Base-by-base conservation (phyloP, 169 alveolate species). In the Plasmodium blacklocki region DNA sequence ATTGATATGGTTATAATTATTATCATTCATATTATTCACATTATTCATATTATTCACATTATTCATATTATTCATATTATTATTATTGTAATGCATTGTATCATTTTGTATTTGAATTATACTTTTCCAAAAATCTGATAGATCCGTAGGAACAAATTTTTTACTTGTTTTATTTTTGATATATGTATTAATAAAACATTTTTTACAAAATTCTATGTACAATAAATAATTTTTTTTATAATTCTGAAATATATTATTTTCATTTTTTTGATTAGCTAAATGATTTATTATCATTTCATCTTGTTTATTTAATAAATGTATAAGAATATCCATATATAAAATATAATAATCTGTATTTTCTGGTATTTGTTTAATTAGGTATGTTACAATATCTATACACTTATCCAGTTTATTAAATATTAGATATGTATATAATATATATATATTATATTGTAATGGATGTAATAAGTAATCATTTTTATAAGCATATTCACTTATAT, bases 181-280 rank as follows among this genome's bases (percentile, higher is more conserved):
- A 66, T 43, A 78, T 9, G 21, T 5, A 52, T 78, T 67, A 26
- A 78, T 64, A 19, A 78, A 49, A 15, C 72, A 78, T 23, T 78
- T 78, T 29, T 78, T 64, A 78, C 47, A 78, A 52, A 78, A 78
- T 45, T 78, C 89, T 47, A 78, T 49, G 56, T 78, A 78, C 89
- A 78, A 66, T 58, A 78, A 78, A 49, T 66, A 67, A 18, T 78
- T 78, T 66, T 78, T 78, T 32, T 78, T 64, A 8, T 23, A 58
- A n/a, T 78, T 78, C 1, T 64, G 67, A 63, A 75, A 32, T 18
- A 39, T 32, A 32, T 32, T 32, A 32, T 32, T 32, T 32, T 32
- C 9, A 32, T 32, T 32, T 32, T 32, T 32, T 32, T 32, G 45
- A 32, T 32, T 4, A 32, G 45, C 45, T 32, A 32, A 6, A 32